Percentiles rank a stretch among this genome's conserved stretches.
Evolutionary conservation across 305 asterid genomes (phyloP).

Genomic region (Withania somnifera): DNA sequence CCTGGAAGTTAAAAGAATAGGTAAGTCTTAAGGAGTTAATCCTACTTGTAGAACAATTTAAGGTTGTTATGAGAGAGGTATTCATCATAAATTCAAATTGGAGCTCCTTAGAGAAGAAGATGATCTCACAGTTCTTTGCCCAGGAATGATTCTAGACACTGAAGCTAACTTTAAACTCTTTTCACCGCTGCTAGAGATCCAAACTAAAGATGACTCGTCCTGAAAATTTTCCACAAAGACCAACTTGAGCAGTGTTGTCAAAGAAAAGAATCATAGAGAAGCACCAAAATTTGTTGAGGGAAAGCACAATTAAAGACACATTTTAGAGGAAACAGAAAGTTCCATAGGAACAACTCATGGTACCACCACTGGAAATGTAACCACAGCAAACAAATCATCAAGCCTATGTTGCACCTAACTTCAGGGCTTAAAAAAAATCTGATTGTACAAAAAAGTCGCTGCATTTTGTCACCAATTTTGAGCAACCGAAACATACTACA

Average conservation of each 20-base stretch:
- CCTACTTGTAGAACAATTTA: not conserved
- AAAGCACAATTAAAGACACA: not conserved
- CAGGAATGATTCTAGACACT: constrained; percentile 74
- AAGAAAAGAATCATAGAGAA: not conserved
- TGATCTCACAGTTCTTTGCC: constrained; percentile 92
- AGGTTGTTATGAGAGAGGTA: not conserved
- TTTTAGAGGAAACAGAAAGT: not conserved
- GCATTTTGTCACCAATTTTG: not conserved
- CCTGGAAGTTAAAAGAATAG: constrained; percentile 33
- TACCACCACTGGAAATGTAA: not conserved
- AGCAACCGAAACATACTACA: not conserved
- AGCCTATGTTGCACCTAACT: not conserved
- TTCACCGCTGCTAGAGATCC: constrained; percentile 89
- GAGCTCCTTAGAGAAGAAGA: constrained; percentile 1
- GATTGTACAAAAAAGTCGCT: not conserved
- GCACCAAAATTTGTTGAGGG: not conserved
- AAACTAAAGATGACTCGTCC: constrained; percentile 76
- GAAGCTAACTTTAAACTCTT: constrained; percentile 72
- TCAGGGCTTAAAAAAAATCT: not conserved
- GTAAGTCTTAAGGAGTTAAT: not conserved
- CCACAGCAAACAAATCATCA: not conserved
- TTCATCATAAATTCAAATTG: not conserved
- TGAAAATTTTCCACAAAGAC: constrained; percentile 12
- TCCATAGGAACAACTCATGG: not conserved
- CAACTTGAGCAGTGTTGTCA: not conserved